Percentiles rank a stretch among this genome's conserved stretches.
phyloP scores from a whole-genome alignment of 768 basidiomycete genomes.

The Tulasnella sp. region DNA sequence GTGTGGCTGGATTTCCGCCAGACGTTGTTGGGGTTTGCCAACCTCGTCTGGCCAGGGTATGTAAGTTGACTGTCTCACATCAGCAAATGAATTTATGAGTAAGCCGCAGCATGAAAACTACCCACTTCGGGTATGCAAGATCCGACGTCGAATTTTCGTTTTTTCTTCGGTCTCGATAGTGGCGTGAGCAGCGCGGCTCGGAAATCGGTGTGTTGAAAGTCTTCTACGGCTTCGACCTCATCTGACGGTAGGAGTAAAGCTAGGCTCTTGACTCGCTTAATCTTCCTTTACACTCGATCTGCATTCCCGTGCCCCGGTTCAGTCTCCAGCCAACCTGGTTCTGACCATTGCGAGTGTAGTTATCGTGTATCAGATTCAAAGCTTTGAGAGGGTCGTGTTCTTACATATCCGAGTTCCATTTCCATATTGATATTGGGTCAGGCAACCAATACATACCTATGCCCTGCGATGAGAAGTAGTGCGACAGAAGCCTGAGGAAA shows the following conservation, averaged over 20 bases:
- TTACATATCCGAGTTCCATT: background rate
- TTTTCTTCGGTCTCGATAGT: background rate
- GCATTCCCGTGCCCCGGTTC: background rate
- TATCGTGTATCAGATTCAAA: background rate
- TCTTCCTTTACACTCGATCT: too few species aligned
- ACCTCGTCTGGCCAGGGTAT: background rate
- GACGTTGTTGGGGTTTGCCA: too few species aligned
- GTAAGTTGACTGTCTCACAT: background rate
- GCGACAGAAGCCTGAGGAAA: too few species aligned
- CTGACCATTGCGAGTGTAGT: background rate
- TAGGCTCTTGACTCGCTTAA: too few species aligned
- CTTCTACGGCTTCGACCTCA: background rate
- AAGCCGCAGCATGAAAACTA: too few species aligned
- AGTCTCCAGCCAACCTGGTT: background rate
- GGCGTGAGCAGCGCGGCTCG: background rate
- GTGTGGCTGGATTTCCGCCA: background rate
- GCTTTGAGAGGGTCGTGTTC: background rate
- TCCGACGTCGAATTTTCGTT: background rate
- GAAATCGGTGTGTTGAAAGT: constrained; percentile 2
- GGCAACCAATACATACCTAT: too few species aligned
- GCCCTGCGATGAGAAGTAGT: too few species aligned
- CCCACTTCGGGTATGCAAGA: background rate
- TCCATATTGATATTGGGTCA: background rate
- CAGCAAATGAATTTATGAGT: too few species aligned
- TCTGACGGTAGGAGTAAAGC: background rate